Percentiles rank a stretch among this genome's conserved stretches.
These are phyloP conservation scores for Trichoderma virens DNA, from an alignment of 495 filamentous ascomycete species.

Conservation along the genomic window DNA sequence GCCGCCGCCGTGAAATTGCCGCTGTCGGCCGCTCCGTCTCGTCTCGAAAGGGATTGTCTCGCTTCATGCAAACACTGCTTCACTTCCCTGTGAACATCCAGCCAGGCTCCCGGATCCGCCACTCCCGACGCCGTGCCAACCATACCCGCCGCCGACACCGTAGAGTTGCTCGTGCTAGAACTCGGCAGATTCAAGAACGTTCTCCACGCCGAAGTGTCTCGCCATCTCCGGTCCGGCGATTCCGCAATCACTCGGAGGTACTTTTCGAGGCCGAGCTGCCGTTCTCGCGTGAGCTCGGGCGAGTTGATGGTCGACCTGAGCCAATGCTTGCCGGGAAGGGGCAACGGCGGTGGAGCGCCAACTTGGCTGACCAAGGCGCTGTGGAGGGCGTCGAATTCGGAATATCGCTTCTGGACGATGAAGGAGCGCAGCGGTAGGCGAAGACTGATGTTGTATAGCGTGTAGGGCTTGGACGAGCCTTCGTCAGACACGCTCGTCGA, in stretches of 20 bases:
- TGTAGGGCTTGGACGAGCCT: constrained; percentile 61
- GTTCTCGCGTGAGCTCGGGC: constrained; percentile 69
- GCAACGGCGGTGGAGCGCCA: constrained; percentile 47
- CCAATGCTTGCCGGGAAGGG: constrained; percentile 80
- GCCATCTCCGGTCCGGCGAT: constrained; percentile 70
- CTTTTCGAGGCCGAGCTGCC: constrained; percentile 64
- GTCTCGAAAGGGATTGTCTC: constrained; percentile 59
- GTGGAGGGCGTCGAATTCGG: constrained; percentile 79
- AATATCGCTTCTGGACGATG: constrained; percentile 87
- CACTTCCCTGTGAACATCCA: constrained; percentile 77
- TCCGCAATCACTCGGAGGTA: constrained; percentile 80
- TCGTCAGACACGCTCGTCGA: constrained; percentile 53
- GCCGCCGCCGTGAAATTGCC: constrained; percentile 44
- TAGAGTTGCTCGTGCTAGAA: constrained; percentile 37
- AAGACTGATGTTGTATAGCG: constrained; percentile 85
- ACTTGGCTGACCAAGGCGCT: constrained; percentile 54
- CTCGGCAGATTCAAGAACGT: constrained; percentile 75
- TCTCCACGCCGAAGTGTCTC: constrained; percentile 75
- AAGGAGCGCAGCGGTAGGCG: constrained; percentile 82
- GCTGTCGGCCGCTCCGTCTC: constrained; percentile 65
- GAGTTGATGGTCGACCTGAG: constrained; percentile 70
- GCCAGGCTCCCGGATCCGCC: constrained; percentile 74
- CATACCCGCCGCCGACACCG: constrained; percentile 40
- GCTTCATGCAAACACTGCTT: constrained; percentile 79
- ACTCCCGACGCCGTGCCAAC: constrained; percentile 39